Base-by-base conservation (phyloP, 495 filamentous ascomycete species). In the Neurospora tetraspora region DNA sequence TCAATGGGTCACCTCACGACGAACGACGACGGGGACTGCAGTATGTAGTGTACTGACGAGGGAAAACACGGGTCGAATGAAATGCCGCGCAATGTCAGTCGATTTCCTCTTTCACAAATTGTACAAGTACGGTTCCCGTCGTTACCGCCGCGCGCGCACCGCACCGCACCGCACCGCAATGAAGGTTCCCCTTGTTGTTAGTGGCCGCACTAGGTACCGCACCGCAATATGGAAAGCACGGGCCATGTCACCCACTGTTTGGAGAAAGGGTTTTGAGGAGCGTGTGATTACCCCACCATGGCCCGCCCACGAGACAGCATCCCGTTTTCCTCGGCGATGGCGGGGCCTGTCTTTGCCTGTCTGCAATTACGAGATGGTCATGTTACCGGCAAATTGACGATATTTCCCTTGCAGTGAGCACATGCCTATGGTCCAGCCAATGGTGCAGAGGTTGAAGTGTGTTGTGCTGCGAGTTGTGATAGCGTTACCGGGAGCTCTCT, bases 61-160 rank as follows among this genome's bases (percentile, higher is more conserved):
- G 69, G 69, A 72, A 75, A 72, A 68, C 69, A 71, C 38, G 70
- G 68, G 70, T 71, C 27, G 72, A 78, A 77, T 61, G 23, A 61
- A 61, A 31, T 61, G 53, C 27, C 53, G 53, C 23, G 27, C 20
- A 27, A 34, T 61, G 6, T 61, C 23, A 31, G 23, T 61, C 2
- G 53, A 61, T 61, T 61, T 61, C 53, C 23, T 31, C 53, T 8
- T 61, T 61, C 53, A 61, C 53, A 61, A 16, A 34, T 12, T 27
- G 12, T 61, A 14, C 34, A 36, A 36, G 40, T 10, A 47, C n/a
- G 43, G 47, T 16, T 61, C 14, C 53, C 53, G 27, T 61, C 53
- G 27, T 61, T 61, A 61, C 53, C 53, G 53, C 53, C 53, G 14
- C 53, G 23, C 23, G 53, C 23, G 47, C 47, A 53, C 45, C 45